phyloP scores from a whole-genome alignment of 345 rosid species.

The Nasturtium officinale region DNA sequence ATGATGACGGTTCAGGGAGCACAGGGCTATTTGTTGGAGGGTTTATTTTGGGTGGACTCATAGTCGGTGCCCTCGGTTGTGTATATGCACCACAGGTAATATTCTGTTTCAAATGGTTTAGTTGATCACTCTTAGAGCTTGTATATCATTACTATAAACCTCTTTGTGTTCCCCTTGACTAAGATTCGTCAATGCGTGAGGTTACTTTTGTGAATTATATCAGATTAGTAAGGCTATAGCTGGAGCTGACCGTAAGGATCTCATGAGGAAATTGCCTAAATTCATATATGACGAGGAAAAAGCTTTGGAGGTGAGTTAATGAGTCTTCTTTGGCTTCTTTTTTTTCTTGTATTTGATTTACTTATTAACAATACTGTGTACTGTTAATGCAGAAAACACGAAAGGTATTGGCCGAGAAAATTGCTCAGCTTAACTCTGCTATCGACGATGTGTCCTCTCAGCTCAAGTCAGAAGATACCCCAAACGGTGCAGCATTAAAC shows the following conservation, averaged over 20 bases:
- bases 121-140: background rate
- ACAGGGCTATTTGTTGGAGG: constrained; percentile 80
- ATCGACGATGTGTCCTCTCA: constrained; percentile 82
- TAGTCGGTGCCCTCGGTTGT: constrained; percentile 93
- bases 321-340: no score
- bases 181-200: background rate
- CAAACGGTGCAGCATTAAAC: constrained; percentile 57
- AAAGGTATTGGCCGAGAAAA: constrained; percentile 74
- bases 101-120: constrained; percentile 27
- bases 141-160: background rate
- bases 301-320: constrained; percentile 84
- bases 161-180: background rate
- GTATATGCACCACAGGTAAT: constrained; percentile 93
- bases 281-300: constrained; percentile 98
- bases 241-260: constrained; percentile 78
- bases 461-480: constrained; percentile 66
- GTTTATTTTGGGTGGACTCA: constrained; percentile 84
- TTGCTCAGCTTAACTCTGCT: constrained; percentile 83
- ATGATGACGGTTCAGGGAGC: constrained; percentile 61
- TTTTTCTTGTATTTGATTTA: background rate
- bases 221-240: constrained; percentile 87
- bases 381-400: constrained; percentile 67
- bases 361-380: constrained; percentile 17
- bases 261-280: constrained; percentile 92
- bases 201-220: background rate